phyloP scores from a whole-genome alignment of 1,284 basidiomycete species.

The Macrocystidia cucumis region DNA sequence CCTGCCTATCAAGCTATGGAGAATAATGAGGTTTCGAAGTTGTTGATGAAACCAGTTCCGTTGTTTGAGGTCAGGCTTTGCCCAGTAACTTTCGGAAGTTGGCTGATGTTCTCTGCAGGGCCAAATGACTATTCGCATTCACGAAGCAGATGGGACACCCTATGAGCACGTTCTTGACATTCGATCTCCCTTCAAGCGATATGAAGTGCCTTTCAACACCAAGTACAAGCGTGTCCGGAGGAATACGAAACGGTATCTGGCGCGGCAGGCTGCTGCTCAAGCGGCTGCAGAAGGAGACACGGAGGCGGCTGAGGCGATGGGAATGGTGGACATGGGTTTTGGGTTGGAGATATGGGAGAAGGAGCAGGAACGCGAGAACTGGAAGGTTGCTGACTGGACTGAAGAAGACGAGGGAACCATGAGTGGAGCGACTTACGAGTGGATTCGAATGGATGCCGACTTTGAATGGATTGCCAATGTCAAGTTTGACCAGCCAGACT shows the following conservation, averaged over 20 bases:
- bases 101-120: conserved; percentile 42
- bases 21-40: conserved; percentile 59
- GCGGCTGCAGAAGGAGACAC: conserved; percentile 87
- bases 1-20: conserved; percentile 69
- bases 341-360: conserved; percentile 97
- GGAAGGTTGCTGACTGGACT: conserved; percentile 97
- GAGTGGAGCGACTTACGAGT: conserved; percentile 95
- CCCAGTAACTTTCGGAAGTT: neutral
- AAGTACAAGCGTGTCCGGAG: conserved; percentile 97
- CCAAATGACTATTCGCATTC: conserved; percentile 97
- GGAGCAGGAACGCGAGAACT: conserved; percentile 84
- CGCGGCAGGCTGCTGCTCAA: conserved; percentile 88
- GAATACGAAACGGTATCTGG: conserved; percentile 92
- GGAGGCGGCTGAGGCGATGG: conserved; percentile 90
- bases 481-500: conserved; percentile 93
- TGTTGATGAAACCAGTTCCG: conserved; percentile 73
- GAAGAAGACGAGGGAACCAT: conserved; percentile 93
- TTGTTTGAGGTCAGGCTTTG: conserved; percentile 70
- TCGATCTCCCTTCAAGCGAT: conserved; percentile 79
- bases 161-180: conserved; percentile 98
- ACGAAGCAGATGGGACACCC: conserved; percentile 98
- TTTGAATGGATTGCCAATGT: conserved; percentile 97
- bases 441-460: conserved; percentile 99
- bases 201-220: conserved; percentile 99
- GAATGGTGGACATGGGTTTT: conserved; percentile 93